Evolutionary conservation across 805 yeast species (phyloP).

Genomic region (Sungouiozyma ichnusensis): DNA sequence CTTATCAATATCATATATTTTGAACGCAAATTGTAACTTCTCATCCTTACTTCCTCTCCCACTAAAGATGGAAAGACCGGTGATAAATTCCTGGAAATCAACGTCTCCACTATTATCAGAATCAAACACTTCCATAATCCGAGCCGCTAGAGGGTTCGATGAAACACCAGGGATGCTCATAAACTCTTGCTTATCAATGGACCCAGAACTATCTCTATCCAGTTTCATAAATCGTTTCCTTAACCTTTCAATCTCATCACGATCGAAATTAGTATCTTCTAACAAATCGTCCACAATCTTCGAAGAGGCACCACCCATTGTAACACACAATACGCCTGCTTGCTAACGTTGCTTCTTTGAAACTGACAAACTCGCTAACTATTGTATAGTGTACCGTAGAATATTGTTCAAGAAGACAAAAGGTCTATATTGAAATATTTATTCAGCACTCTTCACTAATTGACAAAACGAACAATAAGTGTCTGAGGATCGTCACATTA

Average conservation of each 20-base stretch:
- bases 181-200: constrained; percentile 84
- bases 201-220: constrained; percentile 87
- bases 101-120: constrained; percentile 86
- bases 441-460: no score
- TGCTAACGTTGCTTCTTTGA: no score
- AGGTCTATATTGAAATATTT: no score
- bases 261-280: constrained; percentile 77
- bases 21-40: constrained; percentile 80
- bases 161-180: constrained; percentile 87
- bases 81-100: constrained; percentile 89
- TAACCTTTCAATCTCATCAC: constrained; percentile 84
- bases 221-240: constrained; percentile 90
- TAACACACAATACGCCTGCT: no score
- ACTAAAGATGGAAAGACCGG: constrained; percentile 79
- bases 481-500: no score
- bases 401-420: no score
- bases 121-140: constrained; percentile 92
- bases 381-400: no score
- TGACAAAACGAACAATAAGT: no score
- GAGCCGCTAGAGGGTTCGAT: constrained; percentile 76
- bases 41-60: constrained; percentile 73
- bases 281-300: constrained; percentile 56
- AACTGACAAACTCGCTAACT: no score
- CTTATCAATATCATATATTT: constrained; percentile 87
- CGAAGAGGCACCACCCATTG: constrained; percentile 55